phyloP scores from a whole-genome alignment of 331 rosid species.

The Spiraea crenata region DNA sequence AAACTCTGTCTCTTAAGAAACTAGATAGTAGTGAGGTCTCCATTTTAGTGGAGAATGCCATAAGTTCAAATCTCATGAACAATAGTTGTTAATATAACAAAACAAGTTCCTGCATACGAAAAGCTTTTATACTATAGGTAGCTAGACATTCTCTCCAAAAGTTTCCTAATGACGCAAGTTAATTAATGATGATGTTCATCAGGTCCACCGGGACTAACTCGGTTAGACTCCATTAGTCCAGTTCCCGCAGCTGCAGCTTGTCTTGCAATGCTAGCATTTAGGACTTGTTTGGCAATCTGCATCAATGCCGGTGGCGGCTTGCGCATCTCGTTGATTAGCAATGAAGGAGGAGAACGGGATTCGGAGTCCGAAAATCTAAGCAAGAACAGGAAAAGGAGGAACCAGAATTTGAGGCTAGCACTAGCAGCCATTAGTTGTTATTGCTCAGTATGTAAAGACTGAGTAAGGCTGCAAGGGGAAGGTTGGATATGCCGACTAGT shows the following conservation, averaged over 20 bases:
- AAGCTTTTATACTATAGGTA: too few relatives aligned
- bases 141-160: background rate
- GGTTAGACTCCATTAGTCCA: slow-evolving; percentile 19
- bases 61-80: background rate
- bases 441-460: background rate
- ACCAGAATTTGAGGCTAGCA: slow-evolving; percentile 9
- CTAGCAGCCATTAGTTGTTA: slow-evolving; percentile 3
- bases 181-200: slow-evolving; percentile 42
- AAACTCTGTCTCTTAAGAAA: too few relatives aligned
- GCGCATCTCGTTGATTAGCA: slow-evolving; percentile 6
- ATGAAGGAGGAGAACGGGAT: slow-evolving; percentile 16
- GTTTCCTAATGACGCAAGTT: background rate
- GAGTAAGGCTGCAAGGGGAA: background rate
- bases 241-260: slow-evolving; percentile 16
- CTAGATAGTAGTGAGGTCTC: too few relatives aligned
- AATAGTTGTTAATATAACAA: background rate
- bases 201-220: slow-evolving; percentile 51
- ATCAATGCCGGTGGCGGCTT: slow-evolving; percentile 13
- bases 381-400: slow-evolving; percentile 20
- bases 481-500: background rate
- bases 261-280: slow-evolving; percentile 41
- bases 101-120: too few relatives aligned
- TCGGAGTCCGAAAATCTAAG: background rate
- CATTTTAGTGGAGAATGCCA: too few relatives aligned
- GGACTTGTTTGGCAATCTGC: slow-evolving; percentile 38